phyloP scores from a whole-genome alignment of 441 rosid species.

The Populus hybrid region DNA sequence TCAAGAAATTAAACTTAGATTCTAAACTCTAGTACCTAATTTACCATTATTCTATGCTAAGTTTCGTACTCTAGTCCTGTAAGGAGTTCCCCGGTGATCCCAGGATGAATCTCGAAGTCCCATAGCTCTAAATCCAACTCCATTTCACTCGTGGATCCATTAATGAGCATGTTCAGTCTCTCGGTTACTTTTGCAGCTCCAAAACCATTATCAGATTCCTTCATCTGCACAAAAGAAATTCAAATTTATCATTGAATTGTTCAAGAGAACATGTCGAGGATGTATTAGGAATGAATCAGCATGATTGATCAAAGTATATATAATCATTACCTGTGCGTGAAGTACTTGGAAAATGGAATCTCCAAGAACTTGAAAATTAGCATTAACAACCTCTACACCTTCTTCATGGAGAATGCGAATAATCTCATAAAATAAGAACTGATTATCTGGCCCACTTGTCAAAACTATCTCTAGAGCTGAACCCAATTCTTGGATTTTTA shows the following conservation, averaged over 20 bases:
- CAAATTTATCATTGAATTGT: background rate
- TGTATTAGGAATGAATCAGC: background rate
- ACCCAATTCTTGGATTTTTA: conserved; percentile 35
- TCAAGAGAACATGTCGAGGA: background rate
- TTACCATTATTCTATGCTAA: background rate
- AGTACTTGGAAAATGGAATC: conserved; percentile 26
- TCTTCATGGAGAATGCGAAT: conserved; percentile 39
- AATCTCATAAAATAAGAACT: conserved; percentile 35
- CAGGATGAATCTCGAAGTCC: conserved; percentile 28
- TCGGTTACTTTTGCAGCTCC: conserved; percentile 32
- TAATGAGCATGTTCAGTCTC: conserved; percentile 31
- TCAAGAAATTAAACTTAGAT: background rate
- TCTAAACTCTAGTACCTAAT: background rate
- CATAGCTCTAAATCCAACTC: conserved; percentile 25
- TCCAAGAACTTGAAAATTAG: conserved; percentile 32
- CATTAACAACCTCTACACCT: conserved; percentile 30
- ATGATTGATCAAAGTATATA: background rate
- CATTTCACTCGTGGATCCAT: conserved; percentile 23
- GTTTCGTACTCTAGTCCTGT: background rate
- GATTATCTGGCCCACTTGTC: conserved; percentile 22
- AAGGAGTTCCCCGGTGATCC: conserved; percentile 7
- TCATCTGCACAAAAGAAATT: conserved; percentile 19
- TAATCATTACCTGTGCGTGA: conserved; percentile 39
- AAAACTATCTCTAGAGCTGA: conserved; percentile 32
- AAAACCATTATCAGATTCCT: conserved; percentile 14